These are phyloP conservation scores for Pleurozium schreberi DNA, from an alignment of 225 moss, liverwort and hornwort genomes.

Conservation along the genomic window DNA sequence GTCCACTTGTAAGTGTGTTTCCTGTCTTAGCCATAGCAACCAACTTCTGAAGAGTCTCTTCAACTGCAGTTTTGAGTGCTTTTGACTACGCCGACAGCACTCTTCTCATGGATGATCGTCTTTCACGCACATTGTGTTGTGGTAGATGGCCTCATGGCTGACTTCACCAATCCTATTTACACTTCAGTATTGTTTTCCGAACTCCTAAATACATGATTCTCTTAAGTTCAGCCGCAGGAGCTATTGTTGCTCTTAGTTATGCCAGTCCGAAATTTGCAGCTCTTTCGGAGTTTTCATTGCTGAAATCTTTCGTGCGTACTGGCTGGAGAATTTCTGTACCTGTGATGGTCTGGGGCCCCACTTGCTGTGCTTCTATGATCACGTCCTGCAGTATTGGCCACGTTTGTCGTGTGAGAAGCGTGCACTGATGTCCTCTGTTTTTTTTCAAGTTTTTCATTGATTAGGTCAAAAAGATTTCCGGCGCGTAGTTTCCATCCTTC, in stretches of 20 bases:
- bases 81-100: conserved; percentile 35
- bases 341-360: neutral
- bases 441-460: neutral
- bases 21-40: neutral
- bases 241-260: neutral
- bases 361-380: neutral
- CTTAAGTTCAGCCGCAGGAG: neutral
- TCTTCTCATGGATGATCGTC: conserved; percentile 11
- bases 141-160: conserved; percentile 11
- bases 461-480: neutral
- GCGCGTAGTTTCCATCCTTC: neutral
- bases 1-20: neutral
- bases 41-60: neutral
- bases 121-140: conserved; percentile 22
- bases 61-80: conserved; percentile 18
- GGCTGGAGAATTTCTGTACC: neutral
- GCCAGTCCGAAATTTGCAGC: neutral
- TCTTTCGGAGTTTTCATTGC: neutral
- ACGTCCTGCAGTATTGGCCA: neutral
- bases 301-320: neutral
- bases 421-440: neutral
- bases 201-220: neutral
- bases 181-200: neutral
- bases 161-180: neutral
- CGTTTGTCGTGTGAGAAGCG: neutral